Percentiles rank a stretch among this genome's conserved stretches.
These are phyloP conservation scores for Raphanus hybrid DNA, from an alignment of 441 rosid species.

Conservation along the genomic window DNA sequence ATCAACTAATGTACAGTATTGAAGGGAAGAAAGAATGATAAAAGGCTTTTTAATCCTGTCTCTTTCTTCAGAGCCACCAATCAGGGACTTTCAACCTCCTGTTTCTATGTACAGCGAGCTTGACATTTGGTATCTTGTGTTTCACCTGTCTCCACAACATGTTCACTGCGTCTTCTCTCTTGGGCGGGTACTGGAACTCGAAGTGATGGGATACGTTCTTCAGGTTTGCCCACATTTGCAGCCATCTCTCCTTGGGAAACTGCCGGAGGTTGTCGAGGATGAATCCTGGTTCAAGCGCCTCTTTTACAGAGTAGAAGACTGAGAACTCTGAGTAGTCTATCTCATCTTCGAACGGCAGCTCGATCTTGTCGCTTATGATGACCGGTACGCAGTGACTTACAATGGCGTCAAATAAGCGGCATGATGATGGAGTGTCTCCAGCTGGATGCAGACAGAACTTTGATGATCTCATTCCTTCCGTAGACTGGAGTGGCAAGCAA, in stretches of 20 bases:
- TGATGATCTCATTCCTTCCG: slow-evolving; percentile 85
- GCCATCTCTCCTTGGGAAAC: slow-evolving; percentile 78
- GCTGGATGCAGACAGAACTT: slow-evolving; percentile 95
- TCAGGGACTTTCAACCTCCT: slow-evolving; percentile 85
- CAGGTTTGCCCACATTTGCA: slow-evolving; percentile 77
- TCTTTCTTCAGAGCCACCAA: slow-evolving; percentile 70
- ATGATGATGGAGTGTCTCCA: slow-evolving; percentile 97
- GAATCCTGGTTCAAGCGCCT: slow-evolving; percentile 73
- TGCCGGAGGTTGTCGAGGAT: slow-evolving; percentile 70
- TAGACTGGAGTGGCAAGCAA: slow-evolving; percentile 58
- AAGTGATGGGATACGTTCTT: slow-evolving; percentile 80
- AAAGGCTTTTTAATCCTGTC: slow-evolving; percentile 10
- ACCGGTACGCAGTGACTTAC: slow-evolving; percentile 94
- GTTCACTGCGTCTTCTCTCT: slow-evolving; percentile 79
- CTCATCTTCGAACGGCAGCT: slow-evolving; percentile 94
- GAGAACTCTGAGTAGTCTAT: slow-evolving; percentile 81
- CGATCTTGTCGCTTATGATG: slow-evolving; percentile 82
- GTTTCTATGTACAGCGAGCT: slow-evolving; percentile 77
- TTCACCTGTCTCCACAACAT: slow-evolving; percentile 95
- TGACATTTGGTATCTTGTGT: slow-evolving; percentile 68
- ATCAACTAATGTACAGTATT: slow-evolving; percentile 40
- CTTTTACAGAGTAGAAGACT: slow-evolving; percentile 76
- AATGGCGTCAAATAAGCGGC: slow-evolving; percentile 93
- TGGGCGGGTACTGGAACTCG: slow-evolving; percentile 82
- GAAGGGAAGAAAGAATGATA: slow-evolving; percentile 18